Evolutionary conservation across 371 early-diverging fungal genomes (phyloP), one percentile per base, ranked within the genome.

Genomic region (Mortierella sp.): DNA sequence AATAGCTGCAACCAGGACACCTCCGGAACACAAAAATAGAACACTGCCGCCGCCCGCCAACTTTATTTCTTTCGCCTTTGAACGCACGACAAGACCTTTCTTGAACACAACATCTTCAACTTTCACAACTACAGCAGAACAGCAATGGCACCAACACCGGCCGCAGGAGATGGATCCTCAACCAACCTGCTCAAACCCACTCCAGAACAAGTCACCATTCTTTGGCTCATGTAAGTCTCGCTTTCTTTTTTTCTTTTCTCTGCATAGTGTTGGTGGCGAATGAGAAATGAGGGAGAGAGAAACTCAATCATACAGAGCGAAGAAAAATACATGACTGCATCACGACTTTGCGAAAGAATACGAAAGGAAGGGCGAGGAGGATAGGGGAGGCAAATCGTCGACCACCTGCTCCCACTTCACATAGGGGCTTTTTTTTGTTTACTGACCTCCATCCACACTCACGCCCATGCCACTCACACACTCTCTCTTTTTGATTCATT

Each of bases 191-290:
- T 95, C 38, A 91, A 91, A 52, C 95, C 95, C 1, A 94, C 91
- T 1, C 84, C 93, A 58, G 92, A 94, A 70, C 96, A 96, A 78
- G 88, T 90, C 44, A 92, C 89, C 21, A 93, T 91, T 24, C 91
- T 96, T 5, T 91, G 92, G 76, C 87, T 95, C 73, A 95, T 96
- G 85, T 84, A 84, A 70, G 81, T 16, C n/a, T 24, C 28, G 48
- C 14, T 31, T 38, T 5, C 5, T 38, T 38, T 38, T 38, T 38
- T 38, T 38, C 42, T 38, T 34, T 31, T 6, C n/a, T 21, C 38
- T 14, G 24, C 31, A 70, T 14, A 14, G 50, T 50, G 50, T 13
- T 16, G 16, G 50, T 50, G 50, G 14, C 14, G 16, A 14, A 50
- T 14, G 50, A 50, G 50, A 38, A 38, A 38, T 38, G 42, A 38